phyloP scores from a whole-genome alignment of 306 rosid genomes.

The Prunus mira region DNA sequence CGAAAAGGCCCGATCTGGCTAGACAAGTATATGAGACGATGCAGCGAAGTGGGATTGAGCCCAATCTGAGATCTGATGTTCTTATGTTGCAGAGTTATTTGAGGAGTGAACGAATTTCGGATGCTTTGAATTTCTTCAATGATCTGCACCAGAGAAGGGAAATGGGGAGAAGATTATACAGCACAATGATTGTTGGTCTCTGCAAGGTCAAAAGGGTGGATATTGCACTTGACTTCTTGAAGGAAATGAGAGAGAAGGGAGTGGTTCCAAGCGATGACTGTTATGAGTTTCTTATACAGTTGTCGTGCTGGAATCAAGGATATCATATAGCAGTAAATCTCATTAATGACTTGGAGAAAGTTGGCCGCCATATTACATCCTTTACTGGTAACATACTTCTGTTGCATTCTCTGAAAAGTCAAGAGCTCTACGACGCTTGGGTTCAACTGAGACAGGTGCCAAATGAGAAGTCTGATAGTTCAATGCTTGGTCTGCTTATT shows the following conservation, averaged over 20 bases:
- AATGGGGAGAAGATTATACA: slow-evolving; percentile 33
- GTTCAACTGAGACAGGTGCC: slow-evolving; percentile 36
- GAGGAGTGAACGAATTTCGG: slow-evolving; percentile 38
- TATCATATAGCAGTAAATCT: slow-evolving; percentile 49
- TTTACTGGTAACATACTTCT: slow-evolving; percentile 68
- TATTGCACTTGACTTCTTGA: slow-evolving; percentile 39
- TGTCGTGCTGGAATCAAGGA: slow-evolving; percentile 36
- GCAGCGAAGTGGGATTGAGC: slow-evolving; percentile 46
- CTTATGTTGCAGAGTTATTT: slow-evolving; percentile 55
- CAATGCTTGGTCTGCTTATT: slow-evolving; percentile 47
- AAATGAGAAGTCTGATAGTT: slow-evolving; percentile 35
- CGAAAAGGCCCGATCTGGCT: slow-evolving; percentile 54
- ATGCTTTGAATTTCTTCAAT: slow-evolving; percentile 59
- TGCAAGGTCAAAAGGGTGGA: slow-evolving; percentile 44
- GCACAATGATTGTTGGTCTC: slow-evolving; percentile 44
- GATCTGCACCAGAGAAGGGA: slow-evolving; percentile 34
- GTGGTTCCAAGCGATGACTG: slow-evolving; percentile 52
- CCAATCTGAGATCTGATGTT: slow-evolving; percentile 31
- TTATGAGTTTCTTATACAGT: slow-evolving; percentile 55
- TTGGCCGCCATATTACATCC: slow-evolving; percentile 62
- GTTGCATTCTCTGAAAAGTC: slow-evolving; percentile 49
- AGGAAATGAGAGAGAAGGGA: slow-evolving; percentile 40
- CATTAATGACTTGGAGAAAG: slow-evolving; percentile 47
- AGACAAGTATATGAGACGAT: slow-evolving; percentile 57
- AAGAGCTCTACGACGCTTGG: slow-evolving; percentile 47